A percentile compares a stretch with the other conserved stretches of the same genome.
These are phyloP conservation scores for Aspergillus ibericus DNA, from an alignment of 2,329 filamentous ascomycete genomes.

Conservation along the genomic window DNA sequence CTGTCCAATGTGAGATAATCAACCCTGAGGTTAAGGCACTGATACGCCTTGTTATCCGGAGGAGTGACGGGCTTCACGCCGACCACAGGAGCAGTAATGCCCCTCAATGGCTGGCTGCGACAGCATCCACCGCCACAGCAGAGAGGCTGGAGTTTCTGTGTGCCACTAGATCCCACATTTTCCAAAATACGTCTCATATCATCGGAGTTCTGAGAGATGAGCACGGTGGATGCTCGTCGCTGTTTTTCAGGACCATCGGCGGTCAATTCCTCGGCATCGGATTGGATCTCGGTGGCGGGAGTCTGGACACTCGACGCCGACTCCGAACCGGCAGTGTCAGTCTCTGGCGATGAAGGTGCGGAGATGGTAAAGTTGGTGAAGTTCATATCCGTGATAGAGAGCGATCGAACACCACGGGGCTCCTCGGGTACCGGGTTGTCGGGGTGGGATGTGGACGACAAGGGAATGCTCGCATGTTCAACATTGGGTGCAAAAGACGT, in stretches of 20 bases:
- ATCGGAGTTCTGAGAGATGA: constrained; percentile 59
- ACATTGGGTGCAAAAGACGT: constrained; percentile 23
- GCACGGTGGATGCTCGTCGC: constrained; percentile 48
- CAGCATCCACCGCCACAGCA: constrained; percentile 68
- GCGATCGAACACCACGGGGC: constrained; percentile 39
- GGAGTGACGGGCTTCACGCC: constrained; percentile 51
- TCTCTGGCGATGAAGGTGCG: constrained; percentile 29
- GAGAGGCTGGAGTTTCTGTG: constrained; percentile 61
- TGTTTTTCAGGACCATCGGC: constrained; percentile 26
- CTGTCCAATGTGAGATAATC: constrained; percentile 70
- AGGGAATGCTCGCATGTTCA: constrained; percentile 33
- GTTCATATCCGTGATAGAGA: constrained; percentile 36
- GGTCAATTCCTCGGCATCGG: constrained; percentile 34
- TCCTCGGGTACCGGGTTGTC: constrained; percentile 51
- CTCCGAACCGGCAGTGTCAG: constrained; percentile 39
- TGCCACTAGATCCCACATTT: constrained; percentile 53
- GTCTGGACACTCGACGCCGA: constrained; percentile 35
- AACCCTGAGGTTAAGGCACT: constrained; percentile 74
- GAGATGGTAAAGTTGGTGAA: constrained; percentile 27
- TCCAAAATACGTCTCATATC: constrained; percentile 61
- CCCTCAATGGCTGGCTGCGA: constrained; percentile 56
- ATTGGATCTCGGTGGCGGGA: constrained; percentile 43
- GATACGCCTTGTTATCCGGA: constrained; percentile 83
- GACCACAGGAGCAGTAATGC: constrained; percentile 41
- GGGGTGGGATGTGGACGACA: constrained; percentile 47